Evolutionary conservation across 768 basidiomycete species (phyloP), one percentile per base, ranked within the genome.

Genomic region (Rhizopogon sp.): DNA sequence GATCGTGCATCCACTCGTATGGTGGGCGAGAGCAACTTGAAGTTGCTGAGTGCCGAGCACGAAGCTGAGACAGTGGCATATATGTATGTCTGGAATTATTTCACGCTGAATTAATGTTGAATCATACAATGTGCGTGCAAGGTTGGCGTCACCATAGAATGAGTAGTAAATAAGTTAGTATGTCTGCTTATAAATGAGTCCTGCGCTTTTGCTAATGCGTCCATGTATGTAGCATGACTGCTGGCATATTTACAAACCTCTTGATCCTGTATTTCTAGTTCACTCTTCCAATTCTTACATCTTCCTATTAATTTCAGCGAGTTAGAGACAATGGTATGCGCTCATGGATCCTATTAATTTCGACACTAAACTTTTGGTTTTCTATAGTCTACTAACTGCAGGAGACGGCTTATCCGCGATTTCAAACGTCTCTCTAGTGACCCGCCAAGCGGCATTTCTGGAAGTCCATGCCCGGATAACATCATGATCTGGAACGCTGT

Each of bases 401-500:
- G 88, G 65, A 83, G 96, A 66, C 91, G 96, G 53, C 89, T 99
- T 59, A 96, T 99, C 59, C 88, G 97, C 55, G 97, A 99, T 74
- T 98, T 99, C 75, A 98, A 97, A 75, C 82, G 93, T 25, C 81
- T 99, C 43, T 92, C 93, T 44, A 87, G 86, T 22, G 97, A 98
- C 67, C 95, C 96, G 4, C 97, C 97, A 0, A 87, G 90, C 52
- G 97, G 97, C 6, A 93, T 99, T 61, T 95, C 93, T 4, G 97
- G 96, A 13, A 95, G 93, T 64, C 96, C 97, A 66, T 94, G 93
- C 67, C 87, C 93, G 2, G 97, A 98, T 69, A 98, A 98, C 70
- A 97, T 99, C 71, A 97, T 98, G 93, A 80, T 98, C 14, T 99
- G 97, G 97, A 99, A 99, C 65, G 97, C 97, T 1, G 97, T 99